Conservation (phyloP, 495 filamentous ascomycete genomes). For the Trichocladium uniseriatum region DNA sequence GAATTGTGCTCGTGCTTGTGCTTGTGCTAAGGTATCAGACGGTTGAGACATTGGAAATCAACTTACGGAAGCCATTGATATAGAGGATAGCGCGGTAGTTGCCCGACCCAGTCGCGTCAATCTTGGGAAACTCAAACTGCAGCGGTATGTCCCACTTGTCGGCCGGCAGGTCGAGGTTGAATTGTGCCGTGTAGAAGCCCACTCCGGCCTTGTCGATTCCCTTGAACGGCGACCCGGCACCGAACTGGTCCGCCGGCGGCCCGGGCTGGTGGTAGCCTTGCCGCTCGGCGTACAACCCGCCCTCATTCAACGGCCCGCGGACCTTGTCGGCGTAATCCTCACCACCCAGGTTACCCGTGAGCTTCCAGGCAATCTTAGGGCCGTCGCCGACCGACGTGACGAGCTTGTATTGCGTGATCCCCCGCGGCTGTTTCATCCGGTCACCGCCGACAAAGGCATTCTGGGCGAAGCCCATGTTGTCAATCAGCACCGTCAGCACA, state of each 20-base stretch:
- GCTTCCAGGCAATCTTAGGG: constrained; percentile 48
- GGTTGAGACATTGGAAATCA: neutral
- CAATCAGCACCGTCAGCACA: constrained; percentile 60
- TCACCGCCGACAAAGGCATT: constrained; percentile 52
- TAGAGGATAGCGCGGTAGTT: constrained; percentile 54
- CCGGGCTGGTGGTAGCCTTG: constrained; percentile 60
- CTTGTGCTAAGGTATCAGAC: no score
- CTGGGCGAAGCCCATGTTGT: constrained; percentile 64
- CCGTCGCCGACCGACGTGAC: constrained; percentile 41
- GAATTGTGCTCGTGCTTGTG: no score
- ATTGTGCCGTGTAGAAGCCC: constrained; percentile 50
- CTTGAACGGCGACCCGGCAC: constrained; percentile 33
- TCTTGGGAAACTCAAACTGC: constrained; percentile 50
- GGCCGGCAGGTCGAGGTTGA: constrained; percentile 48
- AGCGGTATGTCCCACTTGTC: constrained; percentile 52
- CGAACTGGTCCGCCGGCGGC: constrained; percentile 45
- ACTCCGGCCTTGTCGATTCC: constrained; percentile 51
- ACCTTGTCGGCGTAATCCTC: constrained; percentile 57
- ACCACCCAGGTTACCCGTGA: constrained; percentile 70
- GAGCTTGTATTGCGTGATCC: constrained; percentile 50
- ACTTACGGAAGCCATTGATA: constrained; percentile 58
- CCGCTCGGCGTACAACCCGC: constrained; percentile 59
- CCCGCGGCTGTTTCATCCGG: constrained; percentile 59
- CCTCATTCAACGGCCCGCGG: constrained; percentile 71
- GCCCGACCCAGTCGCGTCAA: constrained; percentile 28